Base-by-base conservation (phyloP, 2,329 filamentous ascomycete genomes). In the Colletotrichum tamarilloi region DNA sequence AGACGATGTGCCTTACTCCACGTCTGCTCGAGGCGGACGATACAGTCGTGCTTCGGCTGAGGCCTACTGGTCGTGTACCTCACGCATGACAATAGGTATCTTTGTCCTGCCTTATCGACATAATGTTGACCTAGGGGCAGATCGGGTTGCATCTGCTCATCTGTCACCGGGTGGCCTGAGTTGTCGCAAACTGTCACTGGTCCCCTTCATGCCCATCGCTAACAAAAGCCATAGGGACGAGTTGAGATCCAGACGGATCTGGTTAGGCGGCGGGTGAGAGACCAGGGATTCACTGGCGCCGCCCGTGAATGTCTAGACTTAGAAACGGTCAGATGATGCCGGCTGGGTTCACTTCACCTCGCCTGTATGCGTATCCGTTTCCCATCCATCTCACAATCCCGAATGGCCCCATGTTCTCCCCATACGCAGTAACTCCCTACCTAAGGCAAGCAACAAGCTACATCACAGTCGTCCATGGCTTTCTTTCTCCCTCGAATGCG, bases 301-400 rank as follows among this genome's bases (percentile, higher is more conserved):
- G 70, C n/a, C 59, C 12, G 22, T 49, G 55, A 64, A 19, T 64
- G 60, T 64, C 53, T 62, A 57, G 57, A 24, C 55, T 46, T 38
- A n/a, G 38, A 55, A 32, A 22, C 38, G 53, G 62, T 73, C 70
- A 73, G 66, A 65, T 73, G 70, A 70, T 73, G 59, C 55, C 49
- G 32, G 14, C 53, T 55, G 46, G 24, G 55, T 69, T 73, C 62
- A 42, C 38, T 19, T 42, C 32, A 53, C 26, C 59, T 60, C 6
- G 30, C 19, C 28, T 22, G 26, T 16, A 11, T 38, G 14, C 24
- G 38, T 9, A 5, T 49, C 22, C 11, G 64, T 72, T 63, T 68
- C 58, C 38, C 53, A 26, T 62, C 14, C 57, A 57, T 26, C 32
- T 42, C 60, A 19, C 14, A 19, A 46, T 46, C 16, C 42, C 24